These are phyloP conservation scores for Taphrina confusa DNA, from an alignment of 1,139 yeast species.

Conservation along the genomic window DNA sequence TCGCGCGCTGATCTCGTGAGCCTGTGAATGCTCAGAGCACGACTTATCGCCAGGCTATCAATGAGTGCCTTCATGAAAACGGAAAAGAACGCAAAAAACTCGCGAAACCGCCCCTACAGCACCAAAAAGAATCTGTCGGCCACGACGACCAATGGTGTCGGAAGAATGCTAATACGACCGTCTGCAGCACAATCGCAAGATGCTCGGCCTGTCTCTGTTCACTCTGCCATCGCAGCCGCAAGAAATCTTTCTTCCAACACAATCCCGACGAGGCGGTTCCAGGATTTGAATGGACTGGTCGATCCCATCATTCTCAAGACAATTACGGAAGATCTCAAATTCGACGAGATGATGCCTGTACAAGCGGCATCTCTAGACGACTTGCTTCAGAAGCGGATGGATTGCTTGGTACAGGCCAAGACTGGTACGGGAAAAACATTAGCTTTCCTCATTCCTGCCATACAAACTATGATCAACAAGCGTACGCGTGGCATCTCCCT, in stretches of 20 bases:
- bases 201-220: neutral
- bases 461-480: conserved; percentile 83
- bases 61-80: conserved; percentile 19
- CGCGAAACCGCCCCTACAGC: conserved; percentile 11
- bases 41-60: neutral
- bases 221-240: conserved; percentile 14
- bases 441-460: conserved; percentile 92
- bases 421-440: conserved; percentile 98
- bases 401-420: conserved; percentile 95
- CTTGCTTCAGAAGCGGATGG: conserved; percentile 87
- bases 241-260: conserved; percentile 3
- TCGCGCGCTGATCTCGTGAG: too few relatives aligned
- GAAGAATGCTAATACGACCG: neutral
- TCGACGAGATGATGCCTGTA: conserved; percentile 83
- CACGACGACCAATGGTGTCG: conserved; percentile 1
- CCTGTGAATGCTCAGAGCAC: conserved; percentile 12
- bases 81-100: conserved; percentile 4
- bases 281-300: conserved; percentile 9
- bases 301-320: conserved; percentile 29
- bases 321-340: conserved; percentile 68
- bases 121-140: neutral
- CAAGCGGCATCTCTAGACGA: conserved; percentile 96
- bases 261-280: conserved; percentile 11
- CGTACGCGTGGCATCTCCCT: conserved; percentile 80
- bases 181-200: neutral